Percentiles rank a stretch among this genome's conserved stretches.
Conservation (phyloP, 805 yeast genomes). For the Monosporozyma yasuniensis region DNA sequence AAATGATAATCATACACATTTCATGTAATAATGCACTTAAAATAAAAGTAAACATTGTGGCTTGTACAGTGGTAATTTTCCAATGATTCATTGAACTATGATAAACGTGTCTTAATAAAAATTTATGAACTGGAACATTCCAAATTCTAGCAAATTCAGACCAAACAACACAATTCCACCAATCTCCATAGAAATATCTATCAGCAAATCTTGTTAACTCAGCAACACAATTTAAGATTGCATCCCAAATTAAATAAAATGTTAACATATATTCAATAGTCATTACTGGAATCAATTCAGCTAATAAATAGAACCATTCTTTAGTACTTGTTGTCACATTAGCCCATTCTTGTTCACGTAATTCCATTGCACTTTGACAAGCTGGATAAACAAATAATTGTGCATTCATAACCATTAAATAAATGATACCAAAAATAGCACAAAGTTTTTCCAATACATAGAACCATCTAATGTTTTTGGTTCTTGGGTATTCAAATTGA, state of each 20-base stretch:
- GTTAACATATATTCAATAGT: constrained; percentile 63
- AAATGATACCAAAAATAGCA: constrained; percentile 83
- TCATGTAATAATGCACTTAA: constrained; percentile 83
- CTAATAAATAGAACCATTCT: constrained; percentile 34
- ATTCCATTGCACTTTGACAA: constrained; percentile 48
- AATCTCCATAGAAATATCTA: constrained; percentile 85
- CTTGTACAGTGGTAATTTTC: constrained; percentile 52
- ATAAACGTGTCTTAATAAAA: constrained; percentile 85
- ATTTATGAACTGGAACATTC: constrained; percentile 90
- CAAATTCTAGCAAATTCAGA: constrained; percentile 87
- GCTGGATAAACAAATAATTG: constrained; percentile 69
- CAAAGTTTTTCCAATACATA: constrained; percentile 60
- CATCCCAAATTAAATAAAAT: constrained; percentile 92
- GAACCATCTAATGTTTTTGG: constrained; percentile 53
- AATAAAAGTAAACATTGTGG: constrained; percentile 70
- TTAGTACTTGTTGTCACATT: constrained; percentile 14
- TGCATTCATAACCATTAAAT: constrained; percentile 72
- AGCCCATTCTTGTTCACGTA: constrained; percentile 33
- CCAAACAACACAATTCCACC: constrained; percentile 98
- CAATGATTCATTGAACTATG: constrained; percentile 79
- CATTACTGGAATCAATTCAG: constrained; percentile 76
- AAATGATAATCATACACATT: constrained; percentile 82
- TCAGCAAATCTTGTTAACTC: constrained; percentile 83
- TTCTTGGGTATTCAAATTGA: constrained; percentile 75
- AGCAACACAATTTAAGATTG: constrained; percentile 81